These are phyloP conservation scores for Luvunga scandens DNA, from an alignment of 345 rosid genomes.

Conservation along the genomic window DNA sequence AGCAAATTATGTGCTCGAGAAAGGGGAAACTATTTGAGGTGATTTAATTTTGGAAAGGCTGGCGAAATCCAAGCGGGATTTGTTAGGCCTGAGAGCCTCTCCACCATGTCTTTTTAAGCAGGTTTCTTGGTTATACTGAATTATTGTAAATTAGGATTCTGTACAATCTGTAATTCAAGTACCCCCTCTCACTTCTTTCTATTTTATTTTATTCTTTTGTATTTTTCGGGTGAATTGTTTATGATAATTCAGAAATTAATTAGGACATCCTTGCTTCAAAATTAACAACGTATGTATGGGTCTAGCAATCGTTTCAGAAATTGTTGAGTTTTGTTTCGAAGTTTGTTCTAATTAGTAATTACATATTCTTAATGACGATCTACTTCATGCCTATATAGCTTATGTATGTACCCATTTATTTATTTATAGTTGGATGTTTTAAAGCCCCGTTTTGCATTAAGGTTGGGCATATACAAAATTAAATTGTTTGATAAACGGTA, in stretches of 20 bases:
- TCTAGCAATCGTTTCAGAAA: not conserved
- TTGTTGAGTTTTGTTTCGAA: too few species aligned
- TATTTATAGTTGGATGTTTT: too few species aligned
- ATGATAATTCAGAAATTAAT: too few species aligned
- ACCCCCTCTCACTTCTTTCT: not conserved
- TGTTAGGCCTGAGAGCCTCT: not conserved
- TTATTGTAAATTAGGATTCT: not conserved
- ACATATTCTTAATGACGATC: not conserved
- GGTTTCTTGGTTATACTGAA: not conserved
- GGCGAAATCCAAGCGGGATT: constrained; percentile 1
- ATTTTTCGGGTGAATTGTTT: not conserved
- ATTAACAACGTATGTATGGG: not conserved
- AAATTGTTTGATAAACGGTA: too few species aligned
- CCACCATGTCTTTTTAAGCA: not conserved
- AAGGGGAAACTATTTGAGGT: not conserved
- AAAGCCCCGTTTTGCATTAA: too few species aligned
- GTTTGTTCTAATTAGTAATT: too few species aligned
- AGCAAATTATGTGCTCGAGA: not conserved
- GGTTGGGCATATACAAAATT: too few species aligned
- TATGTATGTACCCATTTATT: too few species aligned
- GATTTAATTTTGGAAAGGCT: not conserved
- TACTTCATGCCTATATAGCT: too few species aligned
- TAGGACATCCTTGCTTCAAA: too few species aligned
- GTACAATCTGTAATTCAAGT: constrained; percentile 1
- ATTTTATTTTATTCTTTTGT: too few species aligned